Evolutionary conservation across 805 yeast species (phyloP).

Genomic region (Teunomyces funiuensis): DNA sequence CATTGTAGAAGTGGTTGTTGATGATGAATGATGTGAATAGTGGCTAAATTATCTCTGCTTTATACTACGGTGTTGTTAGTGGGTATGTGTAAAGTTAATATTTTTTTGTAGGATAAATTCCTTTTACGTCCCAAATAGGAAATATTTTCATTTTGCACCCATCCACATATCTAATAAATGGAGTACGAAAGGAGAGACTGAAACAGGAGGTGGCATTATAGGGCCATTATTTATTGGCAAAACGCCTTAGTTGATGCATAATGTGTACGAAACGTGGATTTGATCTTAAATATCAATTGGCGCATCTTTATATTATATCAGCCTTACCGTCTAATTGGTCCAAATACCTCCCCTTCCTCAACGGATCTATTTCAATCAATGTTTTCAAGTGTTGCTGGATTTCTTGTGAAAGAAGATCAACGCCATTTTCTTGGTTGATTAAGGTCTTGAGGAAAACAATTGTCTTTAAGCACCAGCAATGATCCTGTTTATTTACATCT

Average conservation of each 20-base stretch:
- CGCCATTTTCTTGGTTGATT: slow-evolving; percentile 13
- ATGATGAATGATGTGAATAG: not conserved
- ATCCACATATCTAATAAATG: not conserved
- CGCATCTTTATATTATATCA: slow-evolving; percentile 1
- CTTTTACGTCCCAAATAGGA: slow-evolving; percentile 4
- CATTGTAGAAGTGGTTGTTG: slow-evolving; percentile 8
- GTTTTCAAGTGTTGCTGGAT: slow-evolving; percentile 37
- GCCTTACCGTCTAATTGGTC: slow-evolving; percentile 31
- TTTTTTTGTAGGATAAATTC: not conserved
- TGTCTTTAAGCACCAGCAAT: slow-evolving; percentile 75
- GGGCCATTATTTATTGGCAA: not conserved
- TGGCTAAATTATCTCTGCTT: not conserved
- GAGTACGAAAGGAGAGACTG: not conserved
- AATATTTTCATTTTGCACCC: slow-evolving; percentile 4
- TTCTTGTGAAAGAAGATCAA: slow-evolving; percentile 15
- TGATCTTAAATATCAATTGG: not conserved
- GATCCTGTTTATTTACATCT: slow-evolving; percentile 47
- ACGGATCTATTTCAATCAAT: slow-evolving; percentile 59
- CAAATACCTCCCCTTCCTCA: slow-evolving; percentile 59
- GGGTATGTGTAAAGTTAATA: not conserved
- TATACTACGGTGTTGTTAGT: not conserved
- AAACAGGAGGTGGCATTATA: not conserved
- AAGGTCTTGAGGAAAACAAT: slow-evolving; percentile 46
- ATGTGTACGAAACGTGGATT: not conserved
- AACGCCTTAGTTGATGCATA: too few relatives aligned